Conservation (phyloP, 2,329 filamentous ascomycete species). For the Claviceps arundinis region DNA sequence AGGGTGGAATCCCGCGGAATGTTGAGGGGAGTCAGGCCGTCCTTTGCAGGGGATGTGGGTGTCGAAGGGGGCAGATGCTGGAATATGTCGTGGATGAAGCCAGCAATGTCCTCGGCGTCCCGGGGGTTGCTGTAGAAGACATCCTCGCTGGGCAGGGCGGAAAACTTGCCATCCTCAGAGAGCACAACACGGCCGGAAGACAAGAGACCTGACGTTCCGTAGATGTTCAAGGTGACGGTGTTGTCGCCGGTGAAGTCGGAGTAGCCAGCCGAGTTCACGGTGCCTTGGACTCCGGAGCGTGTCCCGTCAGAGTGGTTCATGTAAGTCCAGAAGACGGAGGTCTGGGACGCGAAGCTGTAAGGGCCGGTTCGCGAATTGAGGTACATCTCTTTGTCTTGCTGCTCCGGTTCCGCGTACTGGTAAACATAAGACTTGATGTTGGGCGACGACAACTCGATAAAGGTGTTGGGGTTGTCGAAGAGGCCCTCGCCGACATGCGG, state of each 20-base stretch:
- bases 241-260: conserved; percentile 24
- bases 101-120: conserved; percentile 34
- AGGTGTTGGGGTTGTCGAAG: conserved; percentile 44
- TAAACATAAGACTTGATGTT: conserved; percentile 33
- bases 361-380: conserved; percentile 34
- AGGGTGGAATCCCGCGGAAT: conserved; percentile 29
- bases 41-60: conserved; percentile 14
- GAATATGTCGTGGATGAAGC: conserved; percentile 38
- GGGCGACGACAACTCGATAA: conserved; percentile 31
- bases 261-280: conserved; percentile 34
- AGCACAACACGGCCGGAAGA: conserved; percentile 34
- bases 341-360: conserved; percentile 39
- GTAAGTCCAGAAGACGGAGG: conserved; percentile 38
- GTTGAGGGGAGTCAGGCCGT: conserved; percentile 33
- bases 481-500: conserved; percentile 33
- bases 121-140: conserved; percentile 34
- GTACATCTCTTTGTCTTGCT: conserved; percentile 31
- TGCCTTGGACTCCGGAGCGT: conserved; percentile 35
- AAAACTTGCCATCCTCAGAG: conserved; percentile 24
- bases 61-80: conserved; percentile 20
- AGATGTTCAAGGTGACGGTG: conserved; percentile 42
- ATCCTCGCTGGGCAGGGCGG: conserved; percentile 25
- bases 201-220: conserved; percentile 40
- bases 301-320: conserved; percentile 27
- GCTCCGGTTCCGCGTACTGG: conserved; percentile 28